These are phyloP conservation scores for Basidiobolus meristosporus DNA, from an alignment of 371 early-diverging fungal genomes.

Conservation along the genomic window DNA sequence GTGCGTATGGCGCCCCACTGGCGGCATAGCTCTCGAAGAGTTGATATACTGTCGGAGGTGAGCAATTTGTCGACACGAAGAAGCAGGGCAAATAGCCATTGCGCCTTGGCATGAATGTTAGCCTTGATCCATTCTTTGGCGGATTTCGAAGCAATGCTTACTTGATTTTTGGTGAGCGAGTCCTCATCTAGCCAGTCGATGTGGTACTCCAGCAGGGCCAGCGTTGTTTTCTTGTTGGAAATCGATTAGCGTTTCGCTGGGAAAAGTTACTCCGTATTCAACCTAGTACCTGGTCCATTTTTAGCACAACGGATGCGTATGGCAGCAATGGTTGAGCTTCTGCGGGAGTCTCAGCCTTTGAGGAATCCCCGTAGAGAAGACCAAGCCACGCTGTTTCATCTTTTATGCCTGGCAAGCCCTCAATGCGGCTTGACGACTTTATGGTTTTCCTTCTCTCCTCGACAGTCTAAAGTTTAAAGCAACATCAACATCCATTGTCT, in stretches of 20 bases:
- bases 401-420: too few relatives aligned
- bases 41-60: constrained; percentile 15
- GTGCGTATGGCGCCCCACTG: constrained; percentile 15
- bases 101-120: constrained; percentile 6
- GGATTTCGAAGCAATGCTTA: too few relatives aligned
- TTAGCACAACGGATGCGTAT: too few relatives aligned
- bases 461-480: too few relatives aligned
- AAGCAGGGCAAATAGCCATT: constrained; percentile 25
- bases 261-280: not conserved
- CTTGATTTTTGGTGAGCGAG: not conserved
- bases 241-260: not conserved
- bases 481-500: too few relatives aligned
- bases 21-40: constrained; percentile 17
- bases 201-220: constrained; percentile 5
- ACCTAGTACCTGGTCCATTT: too few relatives aligned
- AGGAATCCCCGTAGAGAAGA: not conserved
- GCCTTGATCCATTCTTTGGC: too few relatives aligned
- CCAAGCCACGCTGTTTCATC: not conserved
- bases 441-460: too few relatives aligned
- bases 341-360: not conserved
- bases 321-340: not conserved
- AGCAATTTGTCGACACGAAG: constrained; percentile 19
- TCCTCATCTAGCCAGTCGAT: constrained; percentile 3
- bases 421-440: too few relatives aligned
- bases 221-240: constrained; percentile 2